Conservation (phyloP, 108 stramenopile genomes). For the Skeletonema grethae region DNA sequence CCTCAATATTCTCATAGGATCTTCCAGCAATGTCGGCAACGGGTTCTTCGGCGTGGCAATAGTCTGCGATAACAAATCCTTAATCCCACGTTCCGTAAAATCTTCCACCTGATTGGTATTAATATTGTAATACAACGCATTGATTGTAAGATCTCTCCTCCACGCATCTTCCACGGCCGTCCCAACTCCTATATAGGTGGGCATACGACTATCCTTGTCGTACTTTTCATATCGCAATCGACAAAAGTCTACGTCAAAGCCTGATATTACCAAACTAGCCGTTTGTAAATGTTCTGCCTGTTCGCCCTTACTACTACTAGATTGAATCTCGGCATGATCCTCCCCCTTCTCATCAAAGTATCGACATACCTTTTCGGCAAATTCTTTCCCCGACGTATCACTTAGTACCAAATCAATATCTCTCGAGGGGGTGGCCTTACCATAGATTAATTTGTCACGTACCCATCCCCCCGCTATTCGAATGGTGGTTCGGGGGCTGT, state of each 20-base stretch:
- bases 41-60: neutral
- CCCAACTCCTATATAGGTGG: slow-evolving; percentile 38
- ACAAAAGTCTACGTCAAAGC: slow-evolving; percentile 1
- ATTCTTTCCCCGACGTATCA: slow-evolving; percentile 5
- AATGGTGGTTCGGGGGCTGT: slow-evolving; percentile 4
- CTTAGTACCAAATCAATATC: slow-evolving; percentile 10
- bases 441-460: slow-evolving; percentile 6
- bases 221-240: slow-evolving; percentile 7
- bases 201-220: slow-evolving; percentile 36
- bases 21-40: too few species aligned
- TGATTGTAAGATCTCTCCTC: slow-evolving; percentile 62
- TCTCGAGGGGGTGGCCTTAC: neutral
- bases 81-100: slow-evolving; percentile 30
- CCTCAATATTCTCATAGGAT: too few species aligned
- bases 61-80: slow-evolving; percentile 27
- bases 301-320: slow-evolving; percentile 5
- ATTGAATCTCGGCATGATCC: neutral
- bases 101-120: slow-evolving; percentile 32
- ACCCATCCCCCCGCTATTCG: slow-evolving; percentile 9
- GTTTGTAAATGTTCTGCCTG: slow-evolving; percentile 11
- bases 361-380: slow-evolving; percentile 1
- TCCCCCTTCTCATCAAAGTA: slow-evolving; percentile 2
- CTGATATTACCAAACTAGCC: neutral
- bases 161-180: slow-evolving; percentile 52
- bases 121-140: slow-evolving; percentile 60